Base-by-base conservation (phyloP, 2,329 filamentous ascomycete genomes). In the Grosmannia huntii region DNA sequence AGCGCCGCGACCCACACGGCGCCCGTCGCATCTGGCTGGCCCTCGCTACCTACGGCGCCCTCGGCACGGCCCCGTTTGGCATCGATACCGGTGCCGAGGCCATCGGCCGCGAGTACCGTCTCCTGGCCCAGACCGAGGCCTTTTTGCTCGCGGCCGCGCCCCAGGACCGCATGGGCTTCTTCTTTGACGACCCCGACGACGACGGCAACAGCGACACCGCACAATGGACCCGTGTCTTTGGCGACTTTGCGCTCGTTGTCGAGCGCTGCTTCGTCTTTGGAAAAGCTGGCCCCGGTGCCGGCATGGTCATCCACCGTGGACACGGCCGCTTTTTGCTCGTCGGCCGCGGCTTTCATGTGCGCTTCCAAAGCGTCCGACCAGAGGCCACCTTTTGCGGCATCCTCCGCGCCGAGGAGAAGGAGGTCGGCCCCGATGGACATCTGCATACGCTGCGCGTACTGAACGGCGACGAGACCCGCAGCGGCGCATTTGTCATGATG, bases 401-500 rank as follows among this genome's bases (percentile, higher is more conserved):
- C n/a, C 59, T 74, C 1, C 60, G 64, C 27, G 66, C 66, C 0
- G 64, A 66, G 52, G 72, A 74, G 65, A 72, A 71, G 66, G 69
- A 52, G 28, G 49, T 53, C 9, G 53, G 41, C 7, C n/a, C 19
- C 7, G 11, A 46, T 10, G 57, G 56, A 23, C 11, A 38, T 14
- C 50, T 60, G 41, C 46, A 27, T 14, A 60, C 56, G 14, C 54
- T 58, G 33, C 56, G 59, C 6, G 25, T 62, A 16, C 44, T 74
- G 4, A 73, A 74, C 41, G 72, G 72, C 10, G 72, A 74, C 57
- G 72, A 75, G 65, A 74, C 72, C 1, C 65, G 72, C 49, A 69
- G 68, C 62, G 78, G 78, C 1, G 67, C 68, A 53, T 58, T 75
- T 53, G 64, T 72, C 21, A 77, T 81, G 62, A 83, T 83, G 80